These are phyloP conservation scores for Pseudogymnoascus sp. DNA, from an alignment of 2,329 filamentous ascomycete genomes.

Conservation along the genomic window DNA sequence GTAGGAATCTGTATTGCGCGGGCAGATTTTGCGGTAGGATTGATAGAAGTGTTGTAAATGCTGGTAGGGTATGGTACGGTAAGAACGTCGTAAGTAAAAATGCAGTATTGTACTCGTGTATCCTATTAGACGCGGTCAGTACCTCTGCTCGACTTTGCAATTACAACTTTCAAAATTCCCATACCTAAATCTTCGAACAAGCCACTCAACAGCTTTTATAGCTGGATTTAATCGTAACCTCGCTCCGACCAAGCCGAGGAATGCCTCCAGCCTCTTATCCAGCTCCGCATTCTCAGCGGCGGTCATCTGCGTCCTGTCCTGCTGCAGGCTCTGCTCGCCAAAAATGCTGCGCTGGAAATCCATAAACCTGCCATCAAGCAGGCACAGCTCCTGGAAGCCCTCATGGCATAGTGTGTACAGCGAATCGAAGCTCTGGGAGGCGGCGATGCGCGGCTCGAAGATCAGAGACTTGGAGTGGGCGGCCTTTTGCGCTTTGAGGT, in stretches of 20 bases:
- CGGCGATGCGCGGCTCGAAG: constrained; percentile 78
- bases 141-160: constrained; percentile 9
- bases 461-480: constrained; percentile 92
- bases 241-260: constrained; percentile 70
- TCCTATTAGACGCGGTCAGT: constrained; percentile 38
- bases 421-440: constrained; percentile 81
- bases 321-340: constrained; percentile 82
- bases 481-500: constrained; percentile 86
- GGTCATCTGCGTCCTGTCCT: constrained; percentile 82
- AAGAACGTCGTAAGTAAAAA: constrained; percentile 76
- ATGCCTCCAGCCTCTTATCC: constrained; percentile 68
- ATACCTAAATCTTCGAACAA: constrained; percentile 81
- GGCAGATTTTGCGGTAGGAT: constrained; percentile 74
- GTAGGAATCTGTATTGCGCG: constrained; percentile 70
- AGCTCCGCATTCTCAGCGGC: constrained; percentile 73
- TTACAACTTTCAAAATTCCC: constrained; percentile 19
- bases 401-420: constrained; percentile 81
- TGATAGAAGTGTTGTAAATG: constrained; percentile 78
- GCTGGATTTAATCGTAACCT: constrained; percentile 76
- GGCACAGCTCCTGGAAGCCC: constrained; percentile 85
- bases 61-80: constrained; percentile 79
- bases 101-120: constrained; percentile 84
- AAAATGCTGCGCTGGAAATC: constrained; percentile 73
- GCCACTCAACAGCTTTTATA: constrained; percentile 89
- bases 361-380: constrained; percentile 70